phyloP scores from a whole-genome alignment of 2,329 filamentous ascomycete genomes.

The Verticillium klebahnii region DNA sequence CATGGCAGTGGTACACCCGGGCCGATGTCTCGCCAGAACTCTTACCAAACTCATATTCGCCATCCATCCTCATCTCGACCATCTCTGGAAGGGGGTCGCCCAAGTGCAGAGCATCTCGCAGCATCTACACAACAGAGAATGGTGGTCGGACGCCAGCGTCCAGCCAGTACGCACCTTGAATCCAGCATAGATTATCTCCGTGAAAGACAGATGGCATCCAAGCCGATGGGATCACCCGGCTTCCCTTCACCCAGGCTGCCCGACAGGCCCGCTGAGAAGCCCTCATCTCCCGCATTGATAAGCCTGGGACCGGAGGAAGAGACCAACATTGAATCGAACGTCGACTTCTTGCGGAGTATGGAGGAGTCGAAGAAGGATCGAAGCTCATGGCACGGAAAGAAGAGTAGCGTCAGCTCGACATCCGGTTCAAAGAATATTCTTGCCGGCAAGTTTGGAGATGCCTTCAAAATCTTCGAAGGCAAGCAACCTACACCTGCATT shows the following conservation, averaged over 20 bases:
- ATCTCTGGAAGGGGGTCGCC: slow-evolving; percentile 67
- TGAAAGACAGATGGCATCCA: slow-evolving; percentile 61
- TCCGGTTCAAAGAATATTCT: slow-evolving; percentile 76
- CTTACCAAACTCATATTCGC: slow-evolving; percentile 19
- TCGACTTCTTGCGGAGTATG: slow-evolving; percentile 76
- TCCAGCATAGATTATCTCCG: slow-evolving; percentile 79
- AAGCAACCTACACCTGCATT: slow-evolving; percentile 31
- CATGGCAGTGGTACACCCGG: not conserved
- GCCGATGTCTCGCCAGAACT: slow-evolving; percentile 1
- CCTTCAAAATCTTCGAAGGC: slow-evolving; percentile 85
- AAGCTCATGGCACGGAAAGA: slow-evolving; percentile 60
- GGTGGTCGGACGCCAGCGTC: slow-evolving; percentile 60
- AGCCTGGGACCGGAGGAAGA: slow-evolving; percentile 46
- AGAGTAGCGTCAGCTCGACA: slow-evolving; percentile 67
- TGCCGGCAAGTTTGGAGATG: slow-evolving; percentile 86
- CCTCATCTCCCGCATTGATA: slow-evolving; percentile 31
- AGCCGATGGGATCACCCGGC: slow-evolving; percentile 30
- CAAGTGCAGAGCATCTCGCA: slow-evolving; percentile 58
- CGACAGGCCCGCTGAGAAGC: slow-evolving; percentile 30
- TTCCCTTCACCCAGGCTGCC: slow-evolving; percentile 26
- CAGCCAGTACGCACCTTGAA: slow-evolving; percentile 77
- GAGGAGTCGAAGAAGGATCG: slow-evolving; percentile 59
- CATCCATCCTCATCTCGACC: slow-evolving; percentile 53
- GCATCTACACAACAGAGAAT: slow-evolving; percentile 18
- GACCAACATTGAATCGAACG: slow-evolving; percentile 68